Evolutionary conservation across 2,329 filamentous ascomycete genomes (phyloP).

Genomic region (Ophiostoma sp.): DNA sequence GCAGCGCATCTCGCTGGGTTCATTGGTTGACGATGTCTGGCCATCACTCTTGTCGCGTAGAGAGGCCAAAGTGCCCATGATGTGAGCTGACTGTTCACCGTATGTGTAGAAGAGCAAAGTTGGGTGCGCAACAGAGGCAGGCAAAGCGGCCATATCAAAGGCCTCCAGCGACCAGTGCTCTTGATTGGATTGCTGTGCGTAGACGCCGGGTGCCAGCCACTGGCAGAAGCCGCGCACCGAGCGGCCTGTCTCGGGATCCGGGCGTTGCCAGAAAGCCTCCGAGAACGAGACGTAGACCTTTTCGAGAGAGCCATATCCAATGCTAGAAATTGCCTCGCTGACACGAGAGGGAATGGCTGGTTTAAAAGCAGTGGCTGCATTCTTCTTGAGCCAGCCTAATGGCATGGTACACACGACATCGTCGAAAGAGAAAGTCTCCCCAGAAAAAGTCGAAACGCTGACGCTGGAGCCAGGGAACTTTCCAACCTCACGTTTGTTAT

Average conservation of each 20-base stretch:
- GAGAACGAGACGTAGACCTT: slow-evolving; percentile 69
- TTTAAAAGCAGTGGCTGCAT: slow-evolving; percentile 57
- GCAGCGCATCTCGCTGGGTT: slow-evolving; percentile 26
- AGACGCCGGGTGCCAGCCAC: slow-evolving; percentile 67
- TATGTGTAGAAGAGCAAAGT: slow-evolving; percentile 84
- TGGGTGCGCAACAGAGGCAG: slow-evolving; percentile 62
- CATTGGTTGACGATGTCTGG: background rate
- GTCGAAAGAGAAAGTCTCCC: slow-evolving; percentile 56
- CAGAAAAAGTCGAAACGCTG: slow-evolving; percentile 49
- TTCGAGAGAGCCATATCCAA: slow-evolving; percentile 70
- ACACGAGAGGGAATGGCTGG: slow-evolving; percentile 60
- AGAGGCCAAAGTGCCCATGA: slow-evolving; percentile 50
- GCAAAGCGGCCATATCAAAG: slow-evolving; percentile 72
- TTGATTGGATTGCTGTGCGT: slow-evolving; percentile 63
- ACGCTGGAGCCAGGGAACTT: slow-evolving; percentile 37
- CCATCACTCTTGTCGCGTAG: slow-evolving; percentile 32
- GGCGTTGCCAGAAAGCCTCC: slow-evolving; percentile 67
- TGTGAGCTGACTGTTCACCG: slow-evolving; percentile 59
- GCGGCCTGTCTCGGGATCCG: slow-evolving; percentile 41
- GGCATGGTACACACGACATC: slow-evolving; percentile 68
- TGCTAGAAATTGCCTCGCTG: slow-evolving; percentile 60
- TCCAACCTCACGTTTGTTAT: slow-evolving; percentile 22
- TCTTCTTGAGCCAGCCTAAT: slow-evolving; percentile 66
- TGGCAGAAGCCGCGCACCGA: slow-evolving; percentile 68
- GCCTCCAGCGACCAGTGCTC: slow-evolving; percentile 72